Base-by-base conservation (phyloP, 495 filamentous ascomycete species). In the Lepraria neglecta region DNA sequence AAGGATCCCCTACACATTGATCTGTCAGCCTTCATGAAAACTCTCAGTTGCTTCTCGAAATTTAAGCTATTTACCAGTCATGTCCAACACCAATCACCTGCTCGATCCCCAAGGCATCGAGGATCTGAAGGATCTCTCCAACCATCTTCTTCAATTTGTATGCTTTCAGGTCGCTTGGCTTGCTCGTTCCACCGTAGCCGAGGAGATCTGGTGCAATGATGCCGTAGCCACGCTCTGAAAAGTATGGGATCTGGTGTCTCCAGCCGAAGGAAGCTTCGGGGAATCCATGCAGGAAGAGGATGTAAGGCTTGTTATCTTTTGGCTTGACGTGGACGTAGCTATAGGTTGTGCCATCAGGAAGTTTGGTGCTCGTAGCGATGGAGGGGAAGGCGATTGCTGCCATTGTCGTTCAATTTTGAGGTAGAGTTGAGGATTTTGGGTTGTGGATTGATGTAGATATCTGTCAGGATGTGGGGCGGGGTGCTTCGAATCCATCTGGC, bases 191-290 rank as follows among this genome's bases (percentile, higher is more conserved):
- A 9, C 76, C 75, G 55, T 74, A 79, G 14, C 77, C 77, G 3
- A 79, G 71, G 17, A 74, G 63, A 65, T 79, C 77, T 9, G 77
- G 77, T 4, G 66, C 74, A 12, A 79, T 48, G 56, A 78, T 57
- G 6, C 75, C 75, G 58, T 73, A 77, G 27, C 77, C 76, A 1
- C 30, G 10, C 2, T 45, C 28, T 7, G 64, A 42, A 50, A 78
- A 72, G 57, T 65, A 64, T 27, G 46, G 17, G 28, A 77, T 69
- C 45, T 75, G 73, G 52, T 74, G 67, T n/a, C 69, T 65, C 77
- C 77, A 79, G 62, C 77, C 72, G 59, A 72, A 69, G 10, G 64
- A 58, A 21, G 70, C 64, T 40, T 63, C 67, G 30, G 74, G 74
- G 45, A 71, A 76, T 47, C 74, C 74, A 47, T 76, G 74, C 2